These are phyloP conservation scores for Entrophospora sp. DNA, from an alignment of 192 early-diverging fungal species.

Conservation along the genomic window DNA sequence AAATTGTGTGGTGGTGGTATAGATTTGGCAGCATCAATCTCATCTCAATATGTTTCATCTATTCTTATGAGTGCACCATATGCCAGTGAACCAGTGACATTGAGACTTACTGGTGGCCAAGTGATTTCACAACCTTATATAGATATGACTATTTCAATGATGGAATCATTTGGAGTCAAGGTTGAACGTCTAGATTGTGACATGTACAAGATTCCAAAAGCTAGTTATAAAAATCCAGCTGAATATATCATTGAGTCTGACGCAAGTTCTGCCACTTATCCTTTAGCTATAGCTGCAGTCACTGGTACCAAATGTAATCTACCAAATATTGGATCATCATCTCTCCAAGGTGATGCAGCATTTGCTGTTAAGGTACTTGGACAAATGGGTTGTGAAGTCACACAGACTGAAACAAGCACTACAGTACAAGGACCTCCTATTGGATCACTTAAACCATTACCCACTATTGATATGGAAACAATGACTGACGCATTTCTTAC, in stretches of 20 bases:
- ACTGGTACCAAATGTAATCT: constrained; percentile 83
- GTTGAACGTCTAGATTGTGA: constrained; percentile 68
- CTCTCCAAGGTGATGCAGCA: constrained; percentile 85
- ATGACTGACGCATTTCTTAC: constrained; percentile 99
- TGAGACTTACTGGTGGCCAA: constrained; percentile 82
- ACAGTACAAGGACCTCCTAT: constrained; percentile 80
- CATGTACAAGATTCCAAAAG: constrained; percentile 74
- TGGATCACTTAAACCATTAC: constrained; percentile 60
- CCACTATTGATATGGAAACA: constrained; percentile 90
- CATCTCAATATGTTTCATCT: constrained; percentile 96
- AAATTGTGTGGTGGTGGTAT: constrained; percentile 84
- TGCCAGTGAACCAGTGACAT: constrained; percentile 64
- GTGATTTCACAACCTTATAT: constrained; percentile 98
- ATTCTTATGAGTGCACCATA: constrained; percentile 95
- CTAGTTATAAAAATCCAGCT: constrained; percentile 71
- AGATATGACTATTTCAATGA: constrained; percentile 99
- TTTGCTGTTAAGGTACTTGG: constrained; percentile 85
- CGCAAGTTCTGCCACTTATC: constrained; percentile 95
- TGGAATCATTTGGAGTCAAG: constrained; percentile 83
- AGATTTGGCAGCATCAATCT: constrained; percentile 83
- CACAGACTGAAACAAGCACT: constrained; percentile 81
- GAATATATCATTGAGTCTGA: constrained; percentile 92
- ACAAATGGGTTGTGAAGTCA: constrained; percentile 88
- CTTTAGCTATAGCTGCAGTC: constrained; percentile 92
- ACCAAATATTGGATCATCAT: constrained; percentile 86